Percentiles rank a stretch among this genome's conserved stretches.
These are phyloP conservation scores for Malania oleifera DNA, from an alignment of 164 flowering plant genomes.

Conservation along the genomic window DNA sequence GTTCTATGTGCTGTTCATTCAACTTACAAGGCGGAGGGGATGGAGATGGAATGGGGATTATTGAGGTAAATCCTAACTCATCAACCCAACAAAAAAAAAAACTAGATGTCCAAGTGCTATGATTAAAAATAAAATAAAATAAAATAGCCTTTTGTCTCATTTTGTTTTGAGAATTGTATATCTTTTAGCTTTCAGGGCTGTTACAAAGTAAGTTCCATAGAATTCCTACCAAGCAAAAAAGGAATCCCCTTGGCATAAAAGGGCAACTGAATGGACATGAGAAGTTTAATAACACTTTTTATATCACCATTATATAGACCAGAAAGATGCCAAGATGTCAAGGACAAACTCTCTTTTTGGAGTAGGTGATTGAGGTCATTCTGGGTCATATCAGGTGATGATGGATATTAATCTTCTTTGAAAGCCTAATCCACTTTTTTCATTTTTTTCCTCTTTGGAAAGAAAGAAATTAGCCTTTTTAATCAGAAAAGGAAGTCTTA, in stretches of 20 bases:
- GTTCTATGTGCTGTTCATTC: slow-evolving; percentile 78
- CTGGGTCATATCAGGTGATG: slow-evolving; percentile 4
- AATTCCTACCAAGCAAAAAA: slow-evolving; percentile 20
- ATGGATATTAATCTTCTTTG: slow-evolving; percentile 3
- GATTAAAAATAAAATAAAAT: neutral
- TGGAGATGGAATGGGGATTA: slow-evolving; percentile 27
- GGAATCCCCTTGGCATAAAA: neutral
- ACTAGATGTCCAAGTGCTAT: slow-evolving; percentile 36
- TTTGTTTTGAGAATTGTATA: no score
- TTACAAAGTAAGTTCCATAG: slow-evolving; percentile 18
- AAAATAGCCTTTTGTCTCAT: neutral
- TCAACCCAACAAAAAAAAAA: slow-evolving; percentile 37
- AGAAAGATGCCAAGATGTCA: slow-evolving; percentile 1
- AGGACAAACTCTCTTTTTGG: slow-evolving; percentile 6
- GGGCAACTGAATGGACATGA: no score
- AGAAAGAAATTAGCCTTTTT: no score
- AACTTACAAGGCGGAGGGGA: slow-evolving; percentile 59
- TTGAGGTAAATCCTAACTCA: slow-evolving; percentile 21
- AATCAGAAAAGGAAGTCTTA: no score
- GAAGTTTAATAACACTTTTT: no score
- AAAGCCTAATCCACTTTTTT: neutral
- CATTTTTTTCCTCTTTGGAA: slow-evolving; percentile 6
- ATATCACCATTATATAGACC: neutral
- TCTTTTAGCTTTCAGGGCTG: neutral
- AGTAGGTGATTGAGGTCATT: slow-evolving; percentile 12